Evolutionary conservation across 1,139 yeast genomes (phyloP).

Genomic region (Geotrichum aggregatum): DNA sequence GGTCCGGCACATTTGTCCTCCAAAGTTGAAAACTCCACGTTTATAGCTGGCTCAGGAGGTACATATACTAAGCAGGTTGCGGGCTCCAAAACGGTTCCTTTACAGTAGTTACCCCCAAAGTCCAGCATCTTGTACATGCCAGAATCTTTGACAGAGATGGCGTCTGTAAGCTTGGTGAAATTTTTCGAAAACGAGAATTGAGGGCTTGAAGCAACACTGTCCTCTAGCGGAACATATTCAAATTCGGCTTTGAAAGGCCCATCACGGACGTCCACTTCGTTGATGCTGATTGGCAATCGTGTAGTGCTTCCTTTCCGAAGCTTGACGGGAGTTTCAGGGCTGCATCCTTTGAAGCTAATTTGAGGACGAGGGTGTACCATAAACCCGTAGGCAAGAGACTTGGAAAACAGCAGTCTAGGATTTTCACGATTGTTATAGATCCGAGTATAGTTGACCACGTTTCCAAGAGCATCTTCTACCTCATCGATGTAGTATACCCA

Average conservation of each 20-base stretch:
- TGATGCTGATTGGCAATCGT: slow-evolving; percentile 28
- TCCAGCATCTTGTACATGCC: slow-evolving; percentile 59
- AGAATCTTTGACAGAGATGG: slow-evolving; percentile 47
- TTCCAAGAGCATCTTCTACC: slow-evolving; percentile 74
- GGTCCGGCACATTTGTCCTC: slow-evolving; percentile 89
- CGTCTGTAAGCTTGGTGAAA: slow-evolving; percentile 33
- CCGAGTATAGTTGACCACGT: slow-evolving; percentile 51
- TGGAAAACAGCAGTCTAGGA: slow-evolving; percentile 26
- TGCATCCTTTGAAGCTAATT: slow-evolving; percentile 41
- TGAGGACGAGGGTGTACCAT: slow-evolving; percentile 62
- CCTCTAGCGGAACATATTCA: slow-evolving; percentile 28
- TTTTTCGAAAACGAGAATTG: slow-evolving; percentile 26
- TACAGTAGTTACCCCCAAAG: slow-evolving; percentile 59
- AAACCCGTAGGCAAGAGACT: slow-evolving; percentile 45
- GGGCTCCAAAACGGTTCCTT: slow-evolving; percentile 53
- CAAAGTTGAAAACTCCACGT: slow-evolving; percentile 47
- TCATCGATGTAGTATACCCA: slow-evolving; percentile 63
- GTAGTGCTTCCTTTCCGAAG: slow-evolving; percentile 34
- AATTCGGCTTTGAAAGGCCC: slow-evolving; percentile 36
- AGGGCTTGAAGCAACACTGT: slow-evolving; percentile 17
- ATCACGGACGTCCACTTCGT: slow-evolving; percentile 28
- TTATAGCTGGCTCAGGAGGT: slow-evolving; percentile 49
- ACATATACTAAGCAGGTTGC: slow-evolving; percentile 44
- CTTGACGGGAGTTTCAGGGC: slow-evolving; percentile 36
- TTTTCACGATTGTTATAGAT: slow-evolving; percentile 35